Percentiles rank a stretch among this genome's conserved stretches.
Conservation (phyloP, 306 rosid species). For the Rosa persica region DNA sequence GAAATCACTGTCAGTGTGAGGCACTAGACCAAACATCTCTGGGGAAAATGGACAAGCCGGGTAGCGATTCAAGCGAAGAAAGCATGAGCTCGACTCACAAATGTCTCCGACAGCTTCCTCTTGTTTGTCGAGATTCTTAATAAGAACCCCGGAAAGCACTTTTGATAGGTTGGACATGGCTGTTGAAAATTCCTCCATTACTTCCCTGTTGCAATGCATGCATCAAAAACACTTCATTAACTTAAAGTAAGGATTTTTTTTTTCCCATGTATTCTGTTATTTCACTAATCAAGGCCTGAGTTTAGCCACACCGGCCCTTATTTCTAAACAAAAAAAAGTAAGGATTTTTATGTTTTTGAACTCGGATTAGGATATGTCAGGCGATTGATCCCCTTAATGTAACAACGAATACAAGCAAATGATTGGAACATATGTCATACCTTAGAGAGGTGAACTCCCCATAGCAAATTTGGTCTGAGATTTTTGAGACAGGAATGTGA, state of each 20-base stretch:
- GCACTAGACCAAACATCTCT: conserved; percentile 69
- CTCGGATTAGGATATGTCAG: neutral
- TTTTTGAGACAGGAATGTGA: conserved; percentile 82
- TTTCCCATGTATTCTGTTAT: too few species aligned
- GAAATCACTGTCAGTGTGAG: conserved; percentile 94
- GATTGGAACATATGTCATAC: conserved; percentile 27
- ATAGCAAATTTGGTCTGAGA: conserved; percentile 63
- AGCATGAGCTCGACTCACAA: conserved; percentile 73
- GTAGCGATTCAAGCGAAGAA: conserved; percentile 80
- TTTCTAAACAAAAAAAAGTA: too few species aligned
- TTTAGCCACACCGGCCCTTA: too few species aligned
- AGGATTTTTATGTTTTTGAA: too few species aligned
- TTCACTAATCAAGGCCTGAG: too few species aligned
- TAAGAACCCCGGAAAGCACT: conserved; percentile 64
- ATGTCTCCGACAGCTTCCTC: conserved; percentile 50
- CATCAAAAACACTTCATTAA: conserved; percentile 18
- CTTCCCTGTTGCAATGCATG: conserved; percentile 47
- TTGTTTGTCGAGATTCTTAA: conserved; percentile 55
- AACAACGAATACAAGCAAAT: neutral
- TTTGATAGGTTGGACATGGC: conserved; percentile 71
- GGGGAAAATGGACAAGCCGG: conserved; percentile 61
- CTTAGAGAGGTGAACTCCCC: conserved; percentile 67
- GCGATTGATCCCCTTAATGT: too few species aligned
- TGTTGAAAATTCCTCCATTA: conserved; percentile 68
- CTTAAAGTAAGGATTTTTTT: conserved; percentile 2